Base-by-base conservation (phyloP, 192 early-diverging fungal species). In the Linderina pennispora region DNA sequence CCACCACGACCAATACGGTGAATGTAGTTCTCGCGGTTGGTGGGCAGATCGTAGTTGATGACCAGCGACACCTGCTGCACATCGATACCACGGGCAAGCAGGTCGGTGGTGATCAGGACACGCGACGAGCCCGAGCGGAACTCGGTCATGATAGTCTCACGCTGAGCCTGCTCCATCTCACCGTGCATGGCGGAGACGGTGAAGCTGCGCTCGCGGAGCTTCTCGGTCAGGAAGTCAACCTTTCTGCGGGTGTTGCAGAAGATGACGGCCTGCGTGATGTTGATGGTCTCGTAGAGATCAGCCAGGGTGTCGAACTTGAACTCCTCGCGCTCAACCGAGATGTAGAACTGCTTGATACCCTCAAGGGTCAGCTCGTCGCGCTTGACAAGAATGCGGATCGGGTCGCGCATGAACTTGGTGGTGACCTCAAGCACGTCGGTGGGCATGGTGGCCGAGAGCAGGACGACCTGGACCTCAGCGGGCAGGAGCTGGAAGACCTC, bases 241-340 rank as follows among this genome's bases (percentile, higher is more conserved):
- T 97, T 99, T 82, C 93, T 89, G 63, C 92, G 84, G 59, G 94
- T 97, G 83, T 99, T 99, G 82, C 94, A 95, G 84, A 98, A 99
- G 63, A 99, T 98, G 59, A 99, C 92, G 23, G 94, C 94, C 80
- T 97, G 94, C 51, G 94, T 92, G 67, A 97, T 91, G 51, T 87
- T 97, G 66, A 99, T 82, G 37, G 93, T 94, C 61, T 98, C 92
- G 81, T 98, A 99, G 49, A 99, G 74, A 75, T 99, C 96, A 62
- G 89, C 92, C 43, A 99, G 80, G 35, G 97, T 98, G 73, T 97
- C 94, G 51, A 97, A 79, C 79, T 99, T 99, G 94, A 88, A 98
- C 43, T 99, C 95, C 74, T 97, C 95, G 80, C 94, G 90, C 75
- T 98, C 97, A 36, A 99, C 94, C 40, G 88, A 85, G 55, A 99